Percentiles rank a stretch among this genome's conserved stretches.
Conservation (phyloP, 176 grass and related monocot genomes). For the Alloteropsis semialata region DNA sequence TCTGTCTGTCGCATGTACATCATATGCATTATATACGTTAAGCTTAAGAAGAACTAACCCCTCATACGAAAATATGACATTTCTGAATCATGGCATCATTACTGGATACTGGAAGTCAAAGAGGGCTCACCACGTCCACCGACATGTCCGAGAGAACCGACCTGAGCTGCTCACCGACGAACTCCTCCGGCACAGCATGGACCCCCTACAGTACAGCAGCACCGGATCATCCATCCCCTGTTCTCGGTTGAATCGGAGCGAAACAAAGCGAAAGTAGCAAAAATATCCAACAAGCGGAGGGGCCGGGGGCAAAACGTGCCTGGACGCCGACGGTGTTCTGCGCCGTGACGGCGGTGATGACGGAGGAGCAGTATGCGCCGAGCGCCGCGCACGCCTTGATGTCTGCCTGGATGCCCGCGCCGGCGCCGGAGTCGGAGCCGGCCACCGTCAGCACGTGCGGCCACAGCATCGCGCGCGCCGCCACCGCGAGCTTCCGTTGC, state of each 20-base stretch:
- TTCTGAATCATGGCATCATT: not conserved
- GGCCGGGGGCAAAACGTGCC: slow-evolving; percentile 22
- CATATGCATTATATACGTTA: not conserved
- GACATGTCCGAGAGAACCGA: slow-evolving; percentile 93
- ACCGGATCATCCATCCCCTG: not conserved
- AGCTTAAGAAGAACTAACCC: not conserved
- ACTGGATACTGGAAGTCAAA: not conserved
- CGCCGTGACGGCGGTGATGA: slow-evolving; percentile 86
- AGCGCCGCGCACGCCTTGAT: slow-evolving; percentile 86
- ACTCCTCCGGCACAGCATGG: slow-evolving; percentile 76
- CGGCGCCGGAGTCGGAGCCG: slow-evolving; percentile 84
- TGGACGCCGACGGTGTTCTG: slow-evolving; percentile 95
- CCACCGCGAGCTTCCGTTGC: not conserved
- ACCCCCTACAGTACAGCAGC: slow-evolving; percentile 51
- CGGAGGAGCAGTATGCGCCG: slow-evolving; percentile 86
- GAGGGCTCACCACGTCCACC: slow-evolving; percentile 74
- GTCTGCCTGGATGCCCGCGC: slow-evolving; percentile 88
- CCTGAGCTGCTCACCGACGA: slow-evolving; percentile 67
- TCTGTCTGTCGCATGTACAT: not conserved
- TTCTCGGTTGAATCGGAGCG: not conserved
- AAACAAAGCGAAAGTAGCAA: not conserved
- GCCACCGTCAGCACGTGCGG: slow-evolving; percentile 86
- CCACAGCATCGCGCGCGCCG: slow-evolving; percentile 30
- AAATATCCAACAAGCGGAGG: not conserved
- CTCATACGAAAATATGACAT: not conserved